A percentile compares a stretch with the other conserved stretches of the same genome.
Evolutionary conservation across 2,329 filamentous ascomycete genomes (phyloP).

Genomic region (Colletotrichum spinosum): DNA sequence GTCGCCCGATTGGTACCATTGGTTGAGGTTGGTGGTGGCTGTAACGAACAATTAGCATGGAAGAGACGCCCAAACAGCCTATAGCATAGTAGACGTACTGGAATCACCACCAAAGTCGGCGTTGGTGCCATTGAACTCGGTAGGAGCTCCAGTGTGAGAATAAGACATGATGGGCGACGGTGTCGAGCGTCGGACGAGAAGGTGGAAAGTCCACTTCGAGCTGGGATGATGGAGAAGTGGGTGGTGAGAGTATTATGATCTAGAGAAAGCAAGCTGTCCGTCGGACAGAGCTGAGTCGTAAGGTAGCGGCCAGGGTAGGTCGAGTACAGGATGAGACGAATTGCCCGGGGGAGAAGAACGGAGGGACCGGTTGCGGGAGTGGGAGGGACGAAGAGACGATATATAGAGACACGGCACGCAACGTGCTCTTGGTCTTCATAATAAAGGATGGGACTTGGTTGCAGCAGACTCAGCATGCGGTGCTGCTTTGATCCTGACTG

Average conservation of each 20-base stretch:
- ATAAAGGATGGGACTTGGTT: conserved; percentile 2
- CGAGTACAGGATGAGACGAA: conserved; percentile 31
- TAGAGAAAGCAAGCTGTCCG: conserved; percentile 32
- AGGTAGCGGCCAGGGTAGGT: conserved; percentile 34
- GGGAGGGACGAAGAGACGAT: conserved; percentile 29
- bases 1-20: conserved; percentile 94
- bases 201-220: conserved; percentile 28
- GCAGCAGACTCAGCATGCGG: conserved; percentile 27
- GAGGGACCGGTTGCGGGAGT: background rate
- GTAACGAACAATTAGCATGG: conserved; percentile 34
- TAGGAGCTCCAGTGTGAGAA: conserved; percentile 67
- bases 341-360: conserved; percentile 17
- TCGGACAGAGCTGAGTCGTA: conserved; percentile 24
- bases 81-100: conserved; percentile 65
- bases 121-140: conserved; percentile 74
- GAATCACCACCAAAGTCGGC: conserved; percentile 79
- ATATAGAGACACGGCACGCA: conserved; percentile 21
- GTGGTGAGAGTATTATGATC: conserved; percentile 19
- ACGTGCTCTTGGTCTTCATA: no score
- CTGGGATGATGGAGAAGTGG: conserved; percentile 7
- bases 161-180: conserved; percentile 64
- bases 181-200: conserved; percentile 20
- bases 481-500: conserved; percentile 30
- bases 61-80: background rate
- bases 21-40: conserved; percentile 91